phyloP scores from a whole-genome alignment of 2,329 filamentous ascomycete genomes.

The Phialophora expanda region DNA sequence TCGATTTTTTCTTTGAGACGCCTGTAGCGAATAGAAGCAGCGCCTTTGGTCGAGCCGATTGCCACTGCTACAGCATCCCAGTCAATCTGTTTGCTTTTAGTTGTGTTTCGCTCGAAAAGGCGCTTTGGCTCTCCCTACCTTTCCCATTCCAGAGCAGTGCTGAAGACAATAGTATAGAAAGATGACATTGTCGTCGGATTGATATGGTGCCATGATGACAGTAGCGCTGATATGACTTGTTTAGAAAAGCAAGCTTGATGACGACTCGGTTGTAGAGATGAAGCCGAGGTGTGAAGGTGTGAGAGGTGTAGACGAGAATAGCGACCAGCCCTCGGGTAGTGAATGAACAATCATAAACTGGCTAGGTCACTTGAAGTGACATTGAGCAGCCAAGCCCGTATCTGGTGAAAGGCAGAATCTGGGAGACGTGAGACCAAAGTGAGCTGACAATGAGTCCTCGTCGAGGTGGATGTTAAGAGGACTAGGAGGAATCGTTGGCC shows the following conservation, averaged over 20 bases:
- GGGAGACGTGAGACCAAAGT: constrained; percentile 1
- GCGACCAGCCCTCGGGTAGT: background rate
- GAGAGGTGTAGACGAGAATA: background rate
- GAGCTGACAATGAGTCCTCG: constrained; percentile 3
- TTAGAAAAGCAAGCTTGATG: background rate
- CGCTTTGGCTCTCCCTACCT: constrained; percentile 30
- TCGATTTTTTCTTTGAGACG: constrained; percentile 44
- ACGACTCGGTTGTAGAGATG: background rate
- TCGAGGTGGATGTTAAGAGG: background rate
- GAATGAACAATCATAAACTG: background rate
- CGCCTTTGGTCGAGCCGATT: constrained; percentile 46
- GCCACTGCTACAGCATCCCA: constrained; percentile 46
- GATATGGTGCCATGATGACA: constrained; percentile 46
- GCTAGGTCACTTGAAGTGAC: background rate
- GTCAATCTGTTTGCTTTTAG: constrained; percentile 45
- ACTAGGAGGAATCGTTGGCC: background rate
- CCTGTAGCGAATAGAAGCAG: constrained; percentile 49
- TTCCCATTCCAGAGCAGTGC: constrained; percentile 46
- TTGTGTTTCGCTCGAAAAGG: background rate
- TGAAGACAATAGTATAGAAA: constrained; percentile 53
- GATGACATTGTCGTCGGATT: constrained; percentile 48
- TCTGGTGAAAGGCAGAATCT: background rate
- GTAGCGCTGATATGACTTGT: background rate
- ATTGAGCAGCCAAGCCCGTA: background rate
- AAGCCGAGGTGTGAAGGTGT: background rate